These are phyloP conservation scores for Punctularia strigosozonata DNA, from an alignment of 768 basidiomycete genomes.

Conservation along the genomic window DNA sequence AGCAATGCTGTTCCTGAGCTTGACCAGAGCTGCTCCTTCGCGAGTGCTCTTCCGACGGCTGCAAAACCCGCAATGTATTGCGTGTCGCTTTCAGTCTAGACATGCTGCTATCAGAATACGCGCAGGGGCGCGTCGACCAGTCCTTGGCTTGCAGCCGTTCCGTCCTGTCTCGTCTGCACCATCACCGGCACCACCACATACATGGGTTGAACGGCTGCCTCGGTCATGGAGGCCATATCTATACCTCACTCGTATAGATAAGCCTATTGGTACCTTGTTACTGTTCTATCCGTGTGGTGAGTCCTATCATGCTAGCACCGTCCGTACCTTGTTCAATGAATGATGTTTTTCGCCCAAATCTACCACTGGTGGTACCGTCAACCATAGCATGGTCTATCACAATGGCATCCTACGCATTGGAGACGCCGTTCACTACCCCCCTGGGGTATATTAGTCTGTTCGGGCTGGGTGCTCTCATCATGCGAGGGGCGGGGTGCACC, in stretches of 20 bases:
- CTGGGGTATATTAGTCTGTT: constrained; percentile 74
- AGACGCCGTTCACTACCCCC: constrained; percentile 54
- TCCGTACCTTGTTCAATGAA: not conserved
- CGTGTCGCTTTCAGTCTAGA: no score
- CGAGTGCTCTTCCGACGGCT: no score
- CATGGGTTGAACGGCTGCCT: constrained; percentile 63
- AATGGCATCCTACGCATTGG: constrained; percentile 81
- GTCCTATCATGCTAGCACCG: constrained; percentile 16
- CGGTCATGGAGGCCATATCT: constrained; percentile 61
- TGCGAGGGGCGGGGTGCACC: constrained; percentile 97
- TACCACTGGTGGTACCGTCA: constrained; percentile 2
- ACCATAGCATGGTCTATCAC: constrained; percentile 95
- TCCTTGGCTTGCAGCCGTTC: no score
- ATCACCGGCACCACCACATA: constrained; percentile 9
- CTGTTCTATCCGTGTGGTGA: constrained; percentile 91
- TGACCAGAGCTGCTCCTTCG: no score
- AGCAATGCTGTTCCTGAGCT: no score
- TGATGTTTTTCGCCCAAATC: constrained; percentile 1
- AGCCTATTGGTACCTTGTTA: constrained; percentile 88
- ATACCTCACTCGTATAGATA: constrained; percentile 82
- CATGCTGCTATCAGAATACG: no score
- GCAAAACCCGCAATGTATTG: no score
- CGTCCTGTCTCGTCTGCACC: no score
- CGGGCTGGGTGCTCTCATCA: constrained; percentile 81
- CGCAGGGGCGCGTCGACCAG: no score